Evolutionary conservation across 805 yeast species (phyloP).

Genomic region (Wickerhamomyces strasburgensis): DNA sequence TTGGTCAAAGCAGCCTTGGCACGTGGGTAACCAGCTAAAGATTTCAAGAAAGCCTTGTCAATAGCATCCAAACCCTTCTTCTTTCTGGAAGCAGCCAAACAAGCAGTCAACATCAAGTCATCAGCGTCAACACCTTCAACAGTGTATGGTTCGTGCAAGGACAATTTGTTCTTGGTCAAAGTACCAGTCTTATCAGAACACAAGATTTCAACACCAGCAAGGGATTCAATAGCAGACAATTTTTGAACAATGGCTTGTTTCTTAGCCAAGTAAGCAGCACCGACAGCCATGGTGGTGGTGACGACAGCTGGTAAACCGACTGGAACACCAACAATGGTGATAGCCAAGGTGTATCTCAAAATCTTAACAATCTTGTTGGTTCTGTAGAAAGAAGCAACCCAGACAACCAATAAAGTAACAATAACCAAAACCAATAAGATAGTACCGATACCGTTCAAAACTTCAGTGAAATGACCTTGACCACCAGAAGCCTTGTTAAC

Average conservation of each 20-base stretch:
- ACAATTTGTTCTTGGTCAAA: constrained; percentile 92
- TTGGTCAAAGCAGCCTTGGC: constrained; percentile 90
- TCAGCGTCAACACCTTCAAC: constrained; percentile 96
- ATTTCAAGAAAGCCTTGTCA: constrained; percentile 93
- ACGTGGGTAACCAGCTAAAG: constrained; percentile 82
- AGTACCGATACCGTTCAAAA: constrained; percentile 95
- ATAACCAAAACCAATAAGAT: constrained; percentile 84
- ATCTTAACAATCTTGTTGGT: constrained; percentile 80
- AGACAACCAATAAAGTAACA: constrained; percentile 79
- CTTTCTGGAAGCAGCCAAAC: constrained; percentile 97
- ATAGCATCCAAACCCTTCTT: constrained; percentile 97
- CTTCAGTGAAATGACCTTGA: constrained; percentile 95
- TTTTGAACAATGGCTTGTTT: constrained; percentile 97
- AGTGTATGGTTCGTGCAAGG: constrained; percentile 95
- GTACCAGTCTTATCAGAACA: constrained; percentile 99
- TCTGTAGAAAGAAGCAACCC: constrained; percentile 95
- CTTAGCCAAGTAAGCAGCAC: constrained; percentile 98
- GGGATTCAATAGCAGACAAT: constrained; percentile 92
- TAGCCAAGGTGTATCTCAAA: constrained; percentile 88
- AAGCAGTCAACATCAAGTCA: constrained; percentile 94
- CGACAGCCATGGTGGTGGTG: constrained; percentile 99
- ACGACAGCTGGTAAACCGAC: constrained; percentile 98
- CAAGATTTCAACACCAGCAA: constrained; percentile 96
- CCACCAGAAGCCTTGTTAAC: constrained; percentile 93
- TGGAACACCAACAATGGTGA: constrained; percentile 96